Percentiles rank a stretch among this genome's conserved stretches.
phyloP scores from a whole-genome alignment of 257 asterid species.

The Avicennia marina region DNA sequence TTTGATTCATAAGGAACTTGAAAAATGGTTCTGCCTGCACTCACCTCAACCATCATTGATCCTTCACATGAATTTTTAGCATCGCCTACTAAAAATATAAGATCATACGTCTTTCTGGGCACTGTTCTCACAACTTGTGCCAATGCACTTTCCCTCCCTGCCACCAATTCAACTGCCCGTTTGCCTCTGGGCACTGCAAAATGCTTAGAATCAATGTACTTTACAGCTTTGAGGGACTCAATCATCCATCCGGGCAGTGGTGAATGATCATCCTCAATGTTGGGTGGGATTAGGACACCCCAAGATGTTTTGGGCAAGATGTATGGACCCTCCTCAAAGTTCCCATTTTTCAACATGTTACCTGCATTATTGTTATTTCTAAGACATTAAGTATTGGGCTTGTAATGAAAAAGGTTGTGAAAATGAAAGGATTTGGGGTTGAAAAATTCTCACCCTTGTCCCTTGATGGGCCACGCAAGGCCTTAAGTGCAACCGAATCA shows the following conservation, averaged over 20 bases:
- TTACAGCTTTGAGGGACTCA: slow-evolving; percentile 79
- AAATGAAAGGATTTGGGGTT: too few relatives aligned
- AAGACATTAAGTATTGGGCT: too few relatives aligned
- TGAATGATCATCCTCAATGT: slow-evolving; percentile 74
- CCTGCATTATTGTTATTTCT: slow-evolving; percentile 45
- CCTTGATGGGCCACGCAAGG: slow-evolving; percentile 40
- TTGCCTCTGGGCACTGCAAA: slow-evolving; percentile 60
- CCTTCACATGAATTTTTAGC: slow-evolving; percentile 69
- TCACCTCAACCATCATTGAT: slow-evolving; percentile 63
- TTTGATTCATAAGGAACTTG: slow-evolving; percentile 50
- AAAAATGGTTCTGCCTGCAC: slow-evolving; percentile 37
- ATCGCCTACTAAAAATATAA: slow-evolving; percentile 57
- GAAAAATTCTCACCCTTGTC: slow-evolving; percentile 32
- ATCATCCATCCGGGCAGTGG: slow-evolving; percentile 85
- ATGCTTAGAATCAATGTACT: slow-evolving; percentile 67
- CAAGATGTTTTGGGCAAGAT: slow-evolving; percentile 52
- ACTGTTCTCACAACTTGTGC: slow-evolving; percentile 47
- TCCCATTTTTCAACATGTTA: slow-evolving; percentile 74
- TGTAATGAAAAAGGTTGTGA: not conserved
- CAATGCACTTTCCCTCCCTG: slow-evolving; percentile 69
- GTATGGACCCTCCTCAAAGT: slow-evolving; percentile 86
- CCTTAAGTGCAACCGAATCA: slow-evolving; percentile 67
- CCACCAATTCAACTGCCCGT: slow-evolving; percentile 66
- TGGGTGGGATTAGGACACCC: slow-evolving; percentile 77
- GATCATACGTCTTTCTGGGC: slow-evolving; percentile 35